A percentile compares a stretch with the other conserved stretches of the same genome.
Conservation (phyloP, 2,329 filamentous ascomycete genomes). For the Colletotrichum coccodes region DNA sequence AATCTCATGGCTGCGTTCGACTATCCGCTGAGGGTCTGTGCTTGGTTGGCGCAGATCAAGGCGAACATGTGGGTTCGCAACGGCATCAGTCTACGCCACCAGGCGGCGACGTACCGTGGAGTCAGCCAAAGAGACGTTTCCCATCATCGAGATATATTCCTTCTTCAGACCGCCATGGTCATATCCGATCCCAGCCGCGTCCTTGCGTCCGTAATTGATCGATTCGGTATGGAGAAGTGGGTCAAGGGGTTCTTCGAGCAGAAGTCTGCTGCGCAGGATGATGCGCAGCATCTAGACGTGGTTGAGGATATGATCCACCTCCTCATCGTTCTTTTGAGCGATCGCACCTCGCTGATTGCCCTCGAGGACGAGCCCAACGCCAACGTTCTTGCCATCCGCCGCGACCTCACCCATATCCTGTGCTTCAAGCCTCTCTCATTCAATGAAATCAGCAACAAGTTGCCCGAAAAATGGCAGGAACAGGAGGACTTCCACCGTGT, state of each 20-base stretch:
- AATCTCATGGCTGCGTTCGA: conserved; percentile 90
- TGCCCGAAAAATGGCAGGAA: conserved; percentile 91
- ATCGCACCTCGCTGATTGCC: conserved; percentile 82
- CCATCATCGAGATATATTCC: conserved; percentile 93
- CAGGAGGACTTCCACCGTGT: conserved; percentile 88
- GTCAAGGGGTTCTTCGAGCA: conserved; percentile 83
- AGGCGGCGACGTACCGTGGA: conserved; percentile 92
- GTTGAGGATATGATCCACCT: conserved; percentile 97
- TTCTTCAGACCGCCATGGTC: conserved; percentile 90
- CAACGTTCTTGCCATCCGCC: conserved; percentile 78
- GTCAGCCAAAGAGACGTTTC: conserved; percentile 91
- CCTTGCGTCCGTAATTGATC: conserved; percentile 88
- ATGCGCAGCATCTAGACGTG: conserved; percentile 88
- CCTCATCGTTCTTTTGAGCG: conserved; percentile 88
- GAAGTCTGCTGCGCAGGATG: conserved; percentile 81
- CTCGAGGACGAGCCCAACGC: conserved; percentile 72
- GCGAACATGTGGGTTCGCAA: conserved; percentile 99
- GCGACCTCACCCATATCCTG: conserved; percentile 91
- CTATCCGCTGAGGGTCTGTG: conserved; percentile 90
- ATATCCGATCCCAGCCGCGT: conserved; percentile 86
- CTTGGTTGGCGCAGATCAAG: conserved; percentile 98
- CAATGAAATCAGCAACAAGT: conserved; percentile 86
- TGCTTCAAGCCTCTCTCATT: conserved; percentile 97
- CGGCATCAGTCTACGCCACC: conserved; percentile 93
- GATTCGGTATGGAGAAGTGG: conserved; percentile 90